These are phyloP conservation scores for Mayamaea pseudoterrestris DNA, from an alignment of 108 stramenopile genomes.

Conservation along the genomic window DNA sequence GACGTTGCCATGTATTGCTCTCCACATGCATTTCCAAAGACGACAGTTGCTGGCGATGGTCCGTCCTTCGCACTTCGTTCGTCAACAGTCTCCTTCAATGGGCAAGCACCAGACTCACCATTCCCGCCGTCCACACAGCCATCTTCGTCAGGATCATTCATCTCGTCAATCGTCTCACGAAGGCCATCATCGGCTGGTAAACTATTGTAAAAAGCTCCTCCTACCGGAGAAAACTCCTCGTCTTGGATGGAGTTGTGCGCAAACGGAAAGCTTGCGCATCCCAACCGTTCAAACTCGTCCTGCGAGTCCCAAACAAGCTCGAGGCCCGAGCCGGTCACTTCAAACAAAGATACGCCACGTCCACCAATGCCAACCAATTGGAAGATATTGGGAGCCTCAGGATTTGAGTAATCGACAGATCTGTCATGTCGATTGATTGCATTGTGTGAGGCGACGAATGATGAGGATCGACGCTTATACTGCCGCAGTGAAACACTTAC, in stretches of 20 bases:
- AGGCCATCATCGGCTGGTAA: background rate
- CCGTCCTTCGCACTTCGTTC: conserved; percentile 9
- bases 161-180: conserved; percentile 23
- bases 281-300: background rate
- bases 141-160: conserved; percentile 20
- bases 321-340: conserved; percentile 6
- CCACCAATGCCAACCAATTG: conserved; percentile 30
- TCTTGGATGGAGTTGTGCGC: conserved; percentile 39
- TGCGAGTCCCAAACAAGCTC: background rate
- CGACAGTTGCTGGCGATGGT: conserved; percentile 4
- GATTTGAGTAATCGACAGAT: conserved; percentile 29
- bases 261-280: conserved; percentile 27
- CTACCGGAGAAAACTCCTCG: conserved; percentile 26
- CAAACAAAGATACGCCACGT: conserved; percentile 26
- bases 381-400: conserved; percentile 18
- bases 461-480: too few species aligned
- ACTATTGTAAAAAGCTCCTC: conserved; percentile 6
- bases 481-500: too few species aligned
- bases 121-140: conserved; percentile 14
- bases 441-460: too few species aligned
- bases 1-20: conserved; percentile 5
- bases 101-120: conserved; percentile 16
- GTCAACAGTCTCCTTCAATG: conserved; percentile 16
- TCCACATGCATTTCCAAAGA: conserved; percentile 16
- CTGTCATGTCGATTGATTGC: too few species aligned